Base-by-base conservation (phyloP, 331 rosid species). In the Prunus yedoensis region DNA sequence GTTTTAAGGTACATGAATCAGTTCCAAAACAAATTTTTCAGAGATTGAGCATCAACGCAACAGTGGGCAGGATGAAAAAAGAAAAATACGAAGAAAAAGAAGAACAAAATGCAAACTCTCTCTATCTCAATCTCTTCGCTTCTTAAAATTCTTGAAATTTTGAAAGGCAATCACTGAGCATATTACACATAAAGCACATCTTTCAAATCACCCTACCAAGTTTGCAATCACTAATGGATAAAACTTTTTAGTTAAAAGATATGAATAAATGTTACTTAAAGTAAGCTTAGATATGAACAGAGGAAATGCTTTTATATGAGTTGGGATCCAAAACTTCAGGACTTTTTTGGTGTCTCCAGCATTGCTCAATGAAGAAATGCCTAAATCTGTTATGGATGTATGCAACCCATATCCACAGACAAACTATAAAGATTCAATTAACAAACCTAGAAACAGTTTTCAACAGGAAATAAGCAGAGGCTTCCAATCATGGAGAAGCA, bases 1-100 rank as follows among this genome's bases (percentile, higher is more conserved):
- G 93, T 86, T 79, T 53, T 17, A 76, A 78, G 45, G 66, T 8
- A 72, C 25, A 70, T 21, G 68, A 67, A 73, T 68, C 35, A 74
- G 77, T 32, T 68, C 45, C 18, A 14, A 27, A 23, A 51, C 62
- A 38, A 71, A 5, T 4, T 45, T 13, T 71, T 28, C 35, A 17
- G 30, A 69, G 43, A 63, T 49, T 66, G 47, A 68, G 60, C 14
- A 35, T 8, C 23, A 71, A 28, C 9, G 41, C 13, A 16, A 69
- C 16, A 21, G 21, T 49, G 16, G 68, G 21, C 60, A 15, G 27
- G 21, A n/a, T 74, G 52, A 74, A 63, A 74, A 43, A 10, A 59
- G 2, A 13, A 18, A 27, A 59, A 21, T 3, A 28, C 12, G 21
- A 12, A 45, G 14, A 18, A 38, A 30, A 47, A 28, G 53, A 1